These are phyloP conservation scores for Clarkia xantiana DNA, from an alignment of 345 rosid genomes.

Conservation along the genomic window DNA sequence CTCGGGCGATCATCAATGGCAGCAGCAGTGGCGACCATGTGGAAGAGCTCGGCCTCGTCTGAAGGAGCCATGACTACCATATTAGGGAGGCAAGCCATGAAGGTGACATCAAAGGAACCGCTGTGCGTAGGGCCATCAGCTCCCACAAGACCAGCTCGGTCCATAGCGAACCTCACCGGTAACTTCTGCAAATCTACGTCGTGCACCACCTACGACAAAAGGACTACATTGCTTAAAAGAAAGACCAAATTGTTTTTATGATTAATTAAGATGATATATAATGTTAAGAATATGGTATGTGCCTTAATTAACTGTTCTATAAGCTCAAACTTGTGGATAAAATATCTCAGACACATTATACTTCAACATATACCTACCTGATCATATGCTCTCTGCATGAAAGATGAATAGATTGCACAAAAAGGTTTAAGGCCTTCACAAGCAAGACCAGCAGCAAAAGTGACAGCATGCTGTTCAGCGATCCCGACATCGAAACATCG, in stretches of 20 bases:
- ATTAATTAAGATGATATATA: too few relatives aligned
- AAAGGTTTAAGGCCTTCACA: constrained; percentile 38
- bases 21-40: constrained; percentile 46
- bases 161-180: constrained; percentile 37
- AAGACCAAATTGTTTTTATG: not conserved
- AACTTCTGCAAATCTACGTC: constrained; percentile 46
- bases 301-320: too few relatives aligned
- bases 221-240: not conserved
- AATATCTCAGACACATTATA: too few relatives aligned
- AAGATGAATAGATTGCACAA: constrained; percentile 44
- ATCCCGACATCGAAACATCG: too few relatives aligned
- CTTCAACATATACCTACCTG: too few relatives aligned
- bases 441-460: constrained; percentile 45
- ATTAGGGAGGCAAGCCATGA: constrained; percentile 43
- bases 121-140: constrained; percentile 50
- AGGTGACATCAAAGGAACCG: constrained; percentile 37
- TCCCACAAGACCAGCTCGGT: constrained; percentile 38
- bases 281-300: too few relatives aligned
- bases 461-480: constrained; percentile 45
- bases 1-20: constrained; percentile 36
- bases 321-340: too few relatives aligned
- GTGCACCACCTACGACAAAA: constrained; percentile 24
- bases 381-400: constrained; percentile 38
- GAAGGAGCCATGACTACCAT: constrained; percentile 57
- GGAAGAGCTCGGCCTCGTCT: constrained; percentile 33